Conservation (phyloP, 352 stramenopile species). For the Phytophthora citrophthora region DNA sequence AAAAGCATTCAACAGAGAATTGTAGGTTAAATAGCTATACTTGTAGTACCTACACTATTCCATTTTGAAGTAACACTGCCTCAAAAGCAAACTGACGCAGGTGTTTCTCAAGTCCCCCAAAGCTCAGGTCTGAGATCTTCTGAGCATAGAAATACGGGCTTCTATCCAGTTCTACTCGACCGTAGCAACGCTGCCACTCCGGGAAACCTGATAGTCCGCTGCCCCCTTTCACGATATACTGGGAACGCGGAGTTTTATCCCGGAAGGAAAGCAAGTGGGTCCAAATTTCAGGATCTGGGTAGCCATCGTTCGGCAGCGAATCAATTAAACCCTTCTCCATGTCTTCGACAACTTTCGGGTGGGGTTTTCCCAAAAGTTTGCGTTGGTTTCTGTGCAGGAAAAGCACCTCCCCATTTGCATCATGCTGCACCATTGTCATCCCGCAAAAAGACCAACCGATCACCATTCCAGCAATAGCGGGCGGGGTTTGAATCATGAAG, state of each 20-base stretch:
- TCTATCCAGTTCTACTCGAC: constrained; percentile 24
- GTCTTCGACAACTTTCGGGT: constrained; percentile 17
- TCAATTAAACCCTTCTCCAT: not conserved
- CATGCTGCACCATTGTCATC: constrained; percentile 73
- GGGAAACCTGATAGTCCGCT: not conserved
- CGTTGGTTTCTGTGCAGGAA: constrained; percentile 73
- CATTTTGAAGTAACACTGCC: constrained; percentile 4
- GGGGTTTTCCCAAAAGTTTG: constrained; percentile 49
- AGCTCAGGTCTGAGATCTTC: constrained; percentile 23
- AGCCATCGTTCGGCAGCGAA: not conserved
- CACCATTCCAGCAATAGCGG: constrained; percentile 39
- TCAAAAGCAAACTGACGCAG: constrained; percentile 33
- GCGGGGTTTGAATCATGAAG: constrained; percentile 54
- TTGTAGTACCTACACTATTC: no score
- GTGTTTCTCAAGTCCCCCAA: constrained; percentile 26
- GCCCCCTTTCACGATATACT: not conserved
- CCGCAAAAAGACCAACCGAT: constrained; percentile 52
- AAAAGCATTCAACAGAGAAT: no score
- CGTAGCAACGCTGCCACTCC: constrained; percentile 38
- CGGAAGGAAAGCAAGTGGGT: constrained; percentile 42
- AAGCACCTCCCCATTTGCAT: constrained; percentile 44
- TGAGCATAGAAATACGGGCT: constrained; percentile 33
- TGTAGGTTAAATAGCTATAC: no score
- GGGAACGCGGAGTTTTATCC: not conserved
- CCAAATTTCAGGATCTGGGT: constrained; percentile 29